A percentile compares a stretch with the other conserved stretches of the same genome.
Evolutionary conservation across 805 yeast species (phyloP).

Genomic region (Kluyveromyces siamensis): DNA sequence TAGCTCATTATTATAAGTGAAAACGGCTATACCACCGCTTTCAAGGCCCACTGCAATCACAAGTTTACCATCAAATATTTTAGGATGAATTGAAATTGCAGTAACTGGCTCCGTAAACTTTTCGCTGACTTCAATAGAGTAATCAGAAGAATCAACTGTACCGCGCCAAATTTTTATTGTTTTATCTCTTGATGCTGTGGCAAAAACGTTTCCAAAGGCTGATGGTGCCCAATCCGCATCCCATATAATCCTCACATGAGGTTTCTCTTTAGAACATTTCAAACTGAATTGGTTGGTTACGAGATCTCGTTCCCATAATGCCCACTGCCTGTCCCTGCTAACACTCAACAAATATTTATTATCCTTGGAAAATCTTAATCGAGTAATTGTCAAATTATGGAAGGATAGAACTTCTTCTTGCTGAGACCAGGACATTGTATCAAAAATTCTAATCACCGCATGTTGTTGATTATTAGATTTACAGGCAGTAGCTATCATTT

Average conservation of each 20-base stretch:
- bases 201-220: slow-evolving; percentile 41
- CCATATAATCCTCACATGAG: slow-evolving; percentile 92
- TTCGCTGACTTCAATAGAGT: slow-evolving; percentile 24
- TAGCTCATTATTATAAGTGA: slow-evolving; percentile 29
- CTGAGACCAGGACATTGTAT: slow-evolving; percentile 52
- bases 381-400: slow-evolving; percentile 80
- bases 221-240: slow-evolving; percentile 80
- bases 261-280: slow-evolving; percentile 44
- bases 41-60: slow-evolving; percentile 63
- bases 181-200: slow-evolving; percentile 85
- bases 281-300: slow-evolving; percentile 34
- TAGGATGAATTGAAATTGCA: slow-evolving; percentile 44
- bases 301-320: slow-evolving; percentile 53
- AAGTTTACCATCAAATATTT: slow-evolving; percentile 21
- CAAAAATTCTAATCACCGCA: slow-evolving; percentile 76
- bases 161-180: slow-evolving; percentile 65
- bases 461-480: slow-evolving; percentile 75
- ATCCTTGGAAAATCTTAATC: slow-evolving; percentile 66
- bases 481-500: slow-evolving; percentile 80
- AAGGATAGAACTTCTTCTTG: slow-evolving; percentile 47
- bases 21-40: slow-evolving; percentile 48
- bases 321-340: slow-evolving; percentile 81
- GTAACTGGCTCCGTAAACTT: slow-evolving; percentile 56
- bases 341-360: slow-evolving; percentile 61
- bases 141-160: slow-evolving; percentile 28